phyloP scores from a whole-genome alignment of 768 basidiomycete genomes.

The Mycena albidolilacea region DNA sequence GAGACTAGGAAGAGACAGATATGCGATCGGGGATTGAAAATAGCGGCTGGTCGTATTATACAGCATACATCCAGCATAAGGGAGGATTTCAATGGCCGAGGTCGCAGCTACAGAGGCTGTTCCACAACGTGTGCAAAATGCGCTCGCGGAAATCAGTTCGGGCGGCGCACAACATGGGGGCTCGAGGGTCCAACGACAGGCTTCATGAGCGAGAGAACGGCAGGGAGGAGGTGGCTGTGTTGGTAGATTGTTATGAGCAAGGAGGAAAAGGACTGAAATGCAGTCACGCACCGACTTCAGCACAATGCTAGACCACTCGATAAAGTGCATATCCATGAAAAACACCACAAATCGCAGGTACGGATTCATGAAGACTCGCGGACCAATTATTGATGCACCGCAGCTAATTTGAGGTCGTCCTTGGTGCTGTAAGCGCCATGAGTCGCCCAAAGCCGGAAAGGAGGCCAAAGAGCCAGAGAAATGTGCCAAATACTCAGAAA shows the following conservation, averaged over 20 bases:
- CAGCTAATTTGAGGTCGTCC: not conserved
- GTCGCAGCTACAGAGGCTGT: not conserved
- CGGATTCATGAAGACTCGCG: not conserved
- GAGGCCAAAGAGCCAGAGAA: not conserved
- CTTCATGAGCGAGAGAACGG: not conserved
- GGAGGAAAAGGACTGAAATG: not conserved
- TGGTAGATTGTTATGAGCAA: not conserved
- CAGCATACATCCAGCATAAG: slow-evolving; percentile 6
- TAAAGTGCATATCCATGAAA: not conserved
- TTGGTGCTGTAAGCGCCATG: not conserved
- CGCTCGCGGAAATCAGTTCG: not conserved
- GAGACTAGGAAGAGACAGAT: not conserved
- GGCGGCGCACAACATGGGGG: not conserved
- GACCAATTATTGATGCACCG: not conserved
- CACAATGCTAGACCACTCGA: not conserved
- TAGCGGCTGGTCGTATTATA: not conserved
- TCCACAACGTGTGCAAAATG: not conserved
- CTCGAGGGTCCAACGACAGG: not conserved
- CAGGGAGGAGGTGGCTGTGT: not conserved
- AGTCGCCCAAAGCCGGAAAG: not conserved
- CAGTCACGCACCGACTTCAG: not conserved
- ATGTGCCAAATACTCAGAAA: not conserved
- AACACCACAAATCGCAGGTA: not conserved
- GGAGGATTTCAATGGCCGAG: not conserved
- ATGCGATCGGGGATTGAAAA: not conserved